These are phyloP conservation scores for Trifolium subterraneum DNA, from an alignment of 306 rosid species.

Conservation along the genomic window DNA sequence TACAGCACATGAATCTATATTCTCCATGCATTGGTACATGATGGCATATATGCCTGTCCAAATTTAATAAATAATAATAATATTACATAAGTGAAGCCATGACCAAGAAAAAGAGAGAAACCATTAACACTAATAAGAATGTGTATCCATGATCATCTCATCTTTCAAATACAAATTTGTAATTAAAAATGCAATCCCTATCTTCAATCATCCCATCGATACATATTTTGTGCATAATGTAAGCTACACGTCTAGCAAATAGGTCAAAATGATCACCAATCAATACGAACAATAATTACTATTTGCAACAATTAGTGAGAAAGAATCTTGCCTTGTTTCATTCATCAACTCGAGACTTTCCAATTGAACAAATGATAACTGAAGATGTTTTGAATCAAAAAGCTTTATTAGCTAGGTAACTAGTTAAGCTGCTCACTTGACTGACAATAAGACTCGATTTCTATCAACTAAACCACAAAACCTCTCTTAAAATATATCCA, in stretches of 20 bases:
- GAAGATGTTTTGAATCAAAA: constrained; percentile 9
- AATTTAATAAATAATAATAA: too few relatives aligned
- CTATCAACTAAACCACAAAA: not conserved
- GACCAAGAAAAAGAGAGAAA: not conserved
- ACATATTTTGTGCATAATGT: constrained; percentile 13
- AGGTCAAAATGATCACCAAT: constrained; percentile 1
- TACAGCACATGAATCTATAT: constrained; percentile 55
- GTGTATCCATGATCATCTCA: constrained; percentile 4
- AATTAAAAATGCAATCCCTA: not conserved
- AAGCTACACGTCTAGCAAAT: constrained; percentile 22
- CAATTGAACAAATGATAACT: constrained; percentile 16
- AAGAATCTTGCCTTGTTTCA: constrained; percentile 22
- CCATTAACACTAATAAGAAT: constrained; percentile 22
- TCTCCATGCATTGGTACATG: constrained; percentile 49
- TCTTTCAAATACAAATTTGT: constrained; percentile 35
- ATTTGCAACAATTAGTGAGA: not conserved
- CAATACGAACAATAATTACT: constrained; percentile 14
- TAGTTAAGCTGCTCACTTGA: constrained; percentile 14
- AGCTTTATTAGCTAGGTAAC: constrained; percentile 9
- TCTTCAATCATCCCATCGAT: constrained; percentile 19
- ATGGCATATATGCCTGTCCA: constrained; percentile 62
- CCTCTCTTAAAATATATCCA: constrained; percentile 18
- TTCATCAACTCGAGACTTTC: constrained; percentile 1
- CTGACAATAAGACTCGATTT: not conserved
- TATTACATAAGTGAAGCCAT: constrained; percentile 34